Base-by-base conservation (phyloP, 371 early-diverging fungal species). In the Rhizomucor pusillus region DNA sequence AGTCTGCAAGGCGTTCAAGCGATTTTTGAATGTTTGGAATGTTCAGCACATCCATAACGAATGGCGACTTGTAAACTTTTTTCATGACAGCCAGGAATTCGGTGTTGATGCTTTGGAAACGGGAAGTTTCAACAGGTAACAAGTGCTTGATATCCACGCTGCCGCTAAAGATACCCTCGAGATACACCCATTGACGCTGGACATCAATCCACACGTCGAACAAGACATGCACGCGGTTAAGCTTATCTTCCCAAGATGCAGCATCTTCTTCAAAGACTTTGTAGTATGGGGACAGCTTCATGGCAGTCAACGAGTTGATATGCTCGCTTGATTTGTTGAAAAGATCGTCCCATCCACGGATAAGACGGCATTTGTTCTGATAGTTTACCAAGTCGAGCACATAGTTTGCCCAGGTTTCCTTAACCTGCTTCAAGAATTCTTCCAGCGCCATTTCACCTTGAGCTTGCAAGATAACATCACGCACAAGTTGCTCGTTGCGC, bases 181-280 rank as follows among this genome's bases (percentile, higher is more conserved):
- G 77, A 60, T 99, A 98, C 10, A 98, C 98, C 97, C 97, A 99
- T 71, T 97, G 99, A 35, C 98, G 89, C 74, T 99, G 99, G 23
- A 99, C 99, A 69, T 98, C 99, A 44, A 98, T 94, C 99, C 98
- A 98, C 14, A 95, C 91, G 78, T 98, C 97, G 63, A 99, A 96
- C 45, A 99, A 80, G 29, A 93, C 84, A 66, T 97, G 95, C 22
- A 98, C 83, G 14, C 95, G 86, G 66, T 93, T 98, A 60, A 99
- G 76, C 66, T 94, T 95, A 53, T 97, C 96, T 69, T 97, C 98
- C 97, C 98, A 96, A 14, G 85, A 66, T 1, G 85, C 67, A 1
- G 97, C 97, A 54, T 98, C 98, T 63, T 98, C 97, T 67, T 98
- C 97, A 73, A 99, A 99, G 35, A 90, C 93, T 69, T 95, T 95